Percentiles rank a stretch among this genome's conserved stretches.
These are phyloP conservation scores for Ceratobasidium sp. DNA, from an alignment of 1,284 basidiomycete genomes.

Conservation along the genomic window DNA sequence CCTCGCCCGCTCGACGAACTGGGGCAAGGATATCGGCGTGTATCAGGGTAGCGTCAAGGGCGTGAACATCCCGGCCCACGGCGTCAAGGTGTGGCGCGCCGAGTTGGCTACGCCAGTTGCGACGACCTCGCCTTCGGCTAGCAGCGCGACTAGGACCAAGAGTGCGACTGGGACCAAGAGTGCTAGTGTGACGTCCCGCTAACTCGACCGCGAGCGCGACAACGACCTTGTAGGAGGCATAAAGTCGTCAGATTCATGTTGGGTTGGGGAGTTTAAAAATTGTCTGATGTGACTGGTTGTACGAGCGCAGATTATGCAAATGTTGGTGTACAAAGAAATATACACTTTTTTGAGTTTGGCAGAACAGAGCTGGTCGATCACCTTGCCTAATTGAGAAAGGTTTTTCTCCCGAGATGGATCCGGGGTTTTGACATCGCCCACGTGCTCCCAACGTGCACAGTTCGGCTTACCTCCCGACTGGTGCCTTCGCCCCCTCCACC, in stretches of 20 bases:
- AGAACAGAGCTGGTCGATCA: conserved; percentile 1
- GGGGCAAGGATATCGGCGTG: conserved; percentile 55
- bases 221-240: background rate
- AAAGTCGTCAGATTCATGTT: background rate
- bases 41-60: conserved; percentile 51
- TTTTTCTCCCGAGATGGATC: background rate
- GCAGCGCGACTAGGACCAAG: background rate
- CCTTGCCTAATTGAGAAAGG: background rate
- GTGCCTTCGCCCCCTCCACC: background rate
- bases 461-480: background rate
- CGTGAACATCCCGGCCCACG: conserved; percentile 53
- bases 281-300: no score
- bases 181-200: conserved; percentile 1
- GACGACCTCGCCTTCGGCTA: background rate
- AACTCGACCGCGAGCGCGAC: background rate
- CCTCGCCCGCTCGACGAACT: conserved; percentile 50
- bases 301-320: background rate
- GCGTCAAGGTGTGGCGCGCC: conserved; percentile 52
- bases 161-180: background rate
- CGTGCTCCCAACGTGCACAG: background rate
- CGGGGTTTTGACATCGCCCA: background rate
- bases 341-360: background rate
- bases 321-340: background rate
- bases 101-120: conserved; percentile 28
- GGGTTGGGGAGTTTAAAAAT: background rate